These are phyloP conservation scores for Dipteronia dyeriana DNA, from an alignment of 345 rosid species.

Conservation along the genomic window DNA sequence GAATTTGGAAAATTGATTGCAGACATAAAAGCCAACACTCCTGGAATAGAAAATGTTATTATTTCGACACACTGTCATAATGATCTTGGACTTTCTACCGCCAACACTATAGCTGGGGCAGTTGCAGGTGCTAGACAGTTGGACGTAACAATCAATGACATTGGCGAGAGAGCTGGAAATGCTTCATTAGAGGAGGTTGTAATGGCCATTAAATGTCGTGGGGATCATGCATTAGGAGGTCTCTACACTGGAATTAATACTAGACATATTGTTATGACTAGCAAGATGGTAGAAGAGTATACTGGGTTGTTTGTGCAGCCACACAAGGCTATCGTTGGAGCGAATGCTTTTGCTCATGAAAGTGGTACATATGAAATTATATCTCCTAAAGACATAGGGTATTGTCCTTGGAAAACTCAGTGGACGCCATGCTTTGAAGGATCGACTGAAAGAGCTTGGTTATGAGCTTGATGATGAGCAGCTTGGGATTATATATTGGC, in stretches of 20 bases:
- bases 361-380: constrained; percentile 97
- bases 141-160: constrained; percentile 95
- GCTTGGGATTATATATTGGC: constrained; percentile 76
- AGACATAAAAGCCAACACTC: constrained; percentile 84
- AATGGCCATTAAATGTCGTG: constrained; percentile 89
- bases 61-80: constrained; percentile 97
- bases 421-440: too few relatives aligned
- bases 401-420: constrained; percentile 87
- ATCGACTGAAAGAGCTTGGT: constrained; percentile 50
- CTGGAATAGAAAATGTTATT: constrained; percentile 79
- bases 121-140: constrained; percentile 90
- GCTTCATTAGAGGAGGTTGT: constrained; percentile 99
- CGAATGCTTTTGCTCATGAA: constrained; percentile 95
- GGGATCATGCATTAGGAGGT: constrained; percentile 76
- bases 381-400: constrained; percentile 87
- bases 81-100: constrained; percentile 99
- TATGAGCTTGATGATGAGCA: constrained; percentile 75
- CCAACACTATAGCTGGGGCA: constrained; percentile 91
- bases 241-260: constrained; percentile 76
- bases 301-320: constrained; percentile 88
- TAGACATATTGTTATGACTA: constrained; percentile 77
- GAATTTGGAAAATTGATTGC: constrained; percentile 89
- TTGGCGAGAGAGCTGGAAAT: constrained; percentile 99
- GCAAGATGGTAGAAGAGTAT: constrained; percentile 98
- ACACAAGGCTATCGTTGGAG: constrained; percentile 96